Base-by-base conservation (phyloP, 352 stramenopile genomes). In the Pythium oligandrum region DNA sequence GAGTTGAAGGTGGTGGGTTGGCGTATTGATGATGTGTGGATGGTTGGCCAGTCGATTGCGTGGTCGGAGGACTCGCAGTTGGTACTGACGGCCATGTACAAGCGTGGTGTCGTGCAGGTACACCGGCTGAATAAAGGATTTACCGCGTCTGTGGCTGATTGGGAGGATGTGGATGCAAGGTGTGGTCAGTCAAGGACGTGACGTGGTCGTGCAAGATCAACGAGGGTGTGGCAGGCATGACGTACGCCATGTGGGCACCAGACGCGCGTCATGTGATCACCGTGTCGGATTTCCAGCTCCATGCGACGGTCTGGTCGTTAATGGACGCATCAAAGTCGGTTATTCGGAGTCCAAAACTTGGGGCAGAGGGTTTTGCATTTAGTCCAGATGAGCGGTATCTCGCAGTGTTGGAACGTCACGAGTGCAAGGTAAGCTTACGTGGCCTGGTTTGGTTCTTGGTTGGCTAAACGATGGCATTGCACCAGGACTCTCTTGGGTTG, bases 201-300 rank as follows among this genome's bases (percentile, higher is more conserved):
- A 84, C 77, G 11, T 90, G 72, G 68, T 78, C 54, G 6, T 87
- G 77, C 57, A 88, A 83, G 55, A 90, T 93, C 51, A 86, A 43
- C 6, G 83, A 93, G 59, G 83, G 81, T 7, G 63, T 92, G 4
- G 78, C 73, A 32, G 81, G 81, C 7, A 68, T 91, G 50, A 72
- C 63, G 4, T 66, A 64, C 38, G 72, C 62, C 3, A 57, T 67
- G 39, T 93, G 83, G 83, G 59, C 64, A 0, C 77, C 83, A 0
- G 80, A 88, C 37, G 64, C 77, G 44, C 73, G 78, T 11, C 83
- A 93, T 44, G 50, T 90, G 4, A 63, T 93, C 50, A 92, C 81
- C 0, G 75, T 93, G 9, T 85, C 83, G n/a, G 83, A 93, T 61
- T 93, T 93, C 47, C 81, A 89, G 55, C 61, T 93, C 30, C 82